Percentiles rank a stretch among this genome's conserved stretches.
These are phyloP conservation scores for Coniochaeta prunicola DNA, from an alignment of 2,329 filamentous ascomycete species.

Conservation along the genomic window DNA sequence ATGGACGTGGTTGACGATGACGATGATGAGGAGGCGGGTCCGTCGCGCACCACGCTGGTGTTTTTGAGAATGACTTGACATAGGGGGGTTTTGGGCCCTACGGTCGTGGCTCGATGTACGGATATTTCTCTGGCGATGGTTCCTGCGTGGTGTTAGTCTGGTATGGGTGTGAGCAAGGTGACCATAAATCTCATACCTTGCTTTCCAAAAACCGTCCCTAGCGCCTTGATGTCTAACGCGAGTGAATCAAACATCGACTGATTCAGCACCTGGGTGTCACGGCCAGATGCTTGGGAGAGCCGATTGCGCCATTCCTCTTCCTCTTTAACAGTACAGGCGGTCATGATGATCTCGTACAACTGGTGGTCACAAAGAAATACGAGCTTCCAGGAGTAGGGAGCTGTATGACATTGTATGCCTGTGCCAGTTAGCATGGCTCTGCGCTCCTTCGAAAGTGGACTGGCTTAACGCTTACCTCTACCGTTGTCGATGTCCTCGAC, in stretches of 20 bases:
- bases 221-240: slow-evolving; percentile 61
- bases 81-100: slow-evolving; percentile 59
- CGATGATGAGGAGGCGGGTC: slow-evolving; percentile 9
- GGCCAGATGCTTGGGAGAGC: slow-evolving; percentile 45
- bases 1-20: slow-evolving; percentile 45
- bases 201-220: slow-evolving; percentile 70
- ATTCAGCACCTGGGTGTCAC: slow-evolving; percentile 38
- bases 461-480: slow-evolving; percentile 41
- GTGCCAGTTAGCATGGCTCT: slow-evolving; percentile 11
- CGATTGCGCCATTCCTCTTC: slow-evolving; percentile 71
- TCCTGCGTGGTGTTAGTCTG: slow-evolving; percentile 27
- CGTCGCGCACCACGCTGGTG: slow-evolving; percentile 61
- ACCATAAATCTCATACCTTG: slow-evolving; percentile 40
- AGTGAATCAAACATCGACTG: slow-evolving; percentile 55
- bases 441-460: background rate
- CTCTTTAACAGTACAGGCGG: slow-evolving; percentile 75
- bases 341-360: slow-evolving; percentile 79
- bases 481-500: slow-evolving; percentile 71
- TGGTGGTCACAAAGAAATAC: slow-evolving; percentile 72
- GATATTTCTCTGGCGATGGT: slow-evolving; percentile 63
- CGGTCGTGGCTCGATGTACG: slow-evolving; percentile 69
- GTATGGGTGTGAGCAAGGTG: background rate
- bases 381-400: slow-evolving; percentile 86
- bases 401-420: slow-evolving; percentile 84
- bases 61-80: slow-evolving; percentile 83